Base-by-base conservation (phyloP, 768 basidiomycete species). In the Collybia sp. region DNA sequence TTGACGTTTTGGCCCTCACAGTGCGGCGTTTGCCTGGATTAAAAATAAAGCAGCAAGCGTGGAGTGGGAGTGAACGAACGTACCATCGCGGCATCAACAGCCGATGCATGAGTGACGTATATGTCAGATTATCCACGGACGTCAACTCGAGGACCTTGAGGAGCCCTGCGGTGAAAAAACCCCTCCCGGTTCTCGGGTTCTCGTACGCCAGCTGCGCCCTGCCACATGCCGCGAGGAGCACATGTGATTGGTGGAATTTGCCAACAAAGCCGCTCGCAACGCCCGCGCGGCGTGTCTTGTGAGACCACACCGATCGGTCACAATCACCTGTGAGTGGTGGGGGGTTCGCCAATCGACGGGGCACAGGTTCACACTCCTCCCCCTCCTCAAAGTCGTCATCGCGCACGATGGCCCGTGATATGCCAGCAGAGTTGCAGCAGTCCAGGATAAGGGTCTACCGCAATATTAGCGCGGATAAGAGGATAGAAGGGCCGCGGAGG, bases 401-500 rank as follows among this genome's bases (percentile, higher is more conserved):
- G 25, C 41, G 20, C 38, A 37, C 12, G 9, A n/a, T 33, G 30
- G 46, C 25, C 11, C 72, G 62, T 10, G 58, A 65, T 9, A 67
- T 58, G 1, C 70, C 68, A 1, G 59, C 69, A 5, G 75, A 70
- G 51, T 65, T 59, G 50, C 75, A 76, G 40, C 75, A 75, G 44
- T 75, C 75, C 5, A 76, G 58, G 38, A 76, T 69, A 12, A 76
- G 54, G 10, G 68, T 72, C 75, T 76, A 44, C 13, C 6, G 16
- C 2, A 16, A 20, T 16, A 34, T 40, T 9, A 46, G 47, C 25
- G 25, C 41, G 9, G 20, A 19, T 6, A 15, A 32, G 16, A 12
- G n/a, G 12, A 1, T 6, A 15, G 30, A 13, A 12, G n/a, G 12
- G 1, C 9, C 12, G 5, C 30, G 13, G 17, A 12, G 33, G 16